Conservation (phyloP, 2,329 filamentous ascomycete species). For the Pseudopyricularia cyperi region DNA sequence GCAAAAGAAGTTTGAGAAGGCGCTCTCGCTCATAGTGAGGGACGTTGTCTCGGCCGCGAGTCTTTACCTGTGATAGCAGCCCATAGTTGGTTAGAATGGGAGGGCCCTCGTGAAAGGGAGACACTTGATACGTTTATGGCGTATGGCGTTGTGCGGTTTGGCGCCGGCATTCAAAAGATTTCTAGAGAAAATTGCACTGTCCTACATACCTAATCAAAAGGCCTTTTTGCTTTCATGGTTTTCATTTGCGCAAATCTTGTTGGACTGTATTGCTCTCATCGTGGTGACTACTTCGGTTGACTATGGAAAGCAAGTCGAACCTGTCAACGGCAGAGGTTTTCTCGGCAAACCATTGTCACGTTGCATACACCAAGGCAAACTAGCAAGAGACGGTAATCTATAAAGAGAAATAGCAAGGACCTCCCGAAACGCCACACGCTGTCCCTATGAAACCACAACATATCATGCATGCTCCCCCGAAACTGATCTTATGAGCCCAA, state of each 20-base stretch:
- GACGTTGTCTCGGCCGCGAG: conserved; percentile 94
- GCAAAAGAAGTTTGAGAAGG: conserved; percentile 80
- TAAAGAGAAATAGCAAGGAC: too few species aligned
- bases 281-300: too few species aligned
- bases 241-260: neutral
- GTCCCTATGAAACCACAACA: neutral
- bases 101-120: neutral
- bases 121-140: neutral
- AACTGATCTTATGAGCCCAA: conserved; percentile 52
- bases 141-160: neutral
- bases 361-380: too few species aligned
- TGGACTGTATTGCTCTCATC: neutral
- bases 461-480: conserved; percentile 19
- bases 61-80: conserved; percentile 54
- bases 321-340: too few species aligned
- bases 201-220: neutral
- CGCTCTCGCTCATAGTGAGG: conserved; percentile 72
- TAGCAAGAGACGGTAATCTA: too few species aligned
- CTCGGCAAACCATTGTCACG: too few species aligned
- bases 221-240: neutral
- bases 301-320: too few species aligned
- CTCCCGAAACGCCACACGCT: neutral
- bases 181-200: neutral
- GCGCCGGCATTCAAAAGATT: neutral
- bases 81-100: neutral